A percentile compares a stretch with the other conserved stretches of the same genome.
Evolutionary conservation across 805 yeast species (phyloP).

Genomic region (Yarrowia bubula): DNA sequence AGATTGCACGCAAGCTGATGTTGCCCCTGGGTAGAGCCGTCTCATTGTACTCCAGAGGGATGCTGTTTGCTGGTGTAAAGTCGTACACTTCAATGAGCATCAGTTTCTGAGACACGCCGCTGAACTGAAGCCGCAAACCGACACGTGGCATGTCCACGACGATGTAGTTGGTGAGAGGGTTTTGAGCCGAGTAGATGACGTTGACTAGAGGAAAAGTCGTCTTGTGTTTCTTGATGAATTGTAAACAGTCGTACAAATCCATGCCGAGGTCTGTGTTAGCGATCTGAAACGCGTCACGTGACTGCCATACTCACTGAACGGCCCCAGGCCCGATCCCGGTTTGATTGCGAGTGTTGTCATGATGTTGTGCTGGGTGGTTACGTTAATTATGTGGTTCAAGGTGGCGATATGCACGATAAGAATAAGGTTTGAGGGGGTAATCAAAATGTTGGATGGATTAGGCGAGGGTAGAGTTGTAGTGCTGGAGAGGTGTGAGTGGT

Average conservation of each 20-base stretch:
- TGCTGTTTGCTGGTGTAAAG: not conserved
- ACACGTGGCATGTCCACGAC: not conserved
- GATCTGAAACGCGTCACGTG: not conserved
- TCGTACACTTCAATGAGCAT: slow-evolving; percentile 12
- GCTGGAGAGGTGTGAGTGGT: too few relatives aligned
- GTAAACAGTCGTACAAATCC: slow-evolving; percentile 4
- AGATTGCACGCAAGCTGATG: slow-evolving; percentile 12
- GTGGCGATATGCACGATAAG: slow-evolving; percentile 22
- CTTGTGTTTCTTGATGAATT: slow-evolving; percentile 15
- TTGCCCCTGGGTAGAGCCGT: slow-evolving; percentile 1
- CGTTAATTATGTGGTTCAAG: not conserved
- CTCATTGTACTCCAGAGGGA: slow-evolving; percentile 13
- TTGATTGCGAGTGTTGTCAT: slow-evolving; percentile 8
- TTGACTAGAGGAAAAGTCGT: slow-evolving; percentile 10
- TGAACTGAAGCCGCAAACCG: not conserved
- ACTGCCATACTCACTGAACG: slow-evolving; percentile 8
- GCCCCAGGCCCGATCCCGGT: slow-evolving; percentile 9
- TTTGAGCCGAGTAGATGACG: slow-evolving; percentile 24
- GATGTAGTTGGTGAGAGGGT: not conserved
- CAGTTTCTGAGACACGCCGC: not conserved
- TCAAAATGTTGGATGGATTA: too few relatives aligned
- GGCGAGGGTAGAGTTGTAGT: not conserved
- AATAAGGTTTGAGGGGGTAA: slow-evolving; percentile 1
- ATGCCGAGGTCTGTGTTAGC: slow-evolving; percentile 7
- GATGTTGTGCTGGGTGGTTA: not conserved